Evolutionary conservation across 2,329 filamentous ascomycete species (phyloP), one percentile per base, ranked within the genome.

Genomic region (Scytalidium lignicola): DNA sequence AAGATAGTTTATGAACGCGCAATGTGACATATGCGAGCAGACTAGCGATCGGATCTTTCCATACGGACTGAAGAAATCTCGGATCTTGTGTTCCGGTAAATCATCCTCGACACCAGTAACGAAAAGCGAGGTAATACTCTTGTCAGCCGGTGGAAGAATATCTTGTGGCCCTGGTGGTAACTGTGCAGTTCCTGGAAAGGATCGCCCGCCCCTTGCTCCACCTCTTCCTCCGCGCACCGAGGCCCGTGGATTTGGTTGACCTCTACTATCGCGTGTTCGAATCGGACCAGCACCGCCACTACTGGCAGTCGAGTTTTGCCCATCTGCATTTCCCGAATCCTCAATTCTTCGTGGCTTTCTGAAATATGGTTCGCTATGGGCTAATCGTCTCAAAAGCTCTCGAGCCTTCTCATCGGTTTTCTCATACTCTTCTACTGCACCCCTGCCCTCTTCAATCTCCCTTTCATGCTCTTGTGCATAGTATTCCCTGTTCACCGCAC

Each of bases 391-490:
- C 51, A 99, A 68, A 12, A 99, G 72, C 59, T 99, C 93, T 50
- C 92, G 80, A 2, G 91, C 93, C 70, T 97, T 97, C 65, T 97
- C 92, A 61, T 99, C 93, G 1, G 92, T 93, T 76, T 96, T 95
- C 55, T 95, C 90, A 65, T 96, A 97, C 57, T 88, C 90, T 65
- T 97, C 93, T 8, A 89, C 76, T 2, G 85, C 86, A 6, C 86
- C 88, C 55, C 88, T 78, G 2, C 93, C 93, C 59, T 97, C 91
- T 63, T 97, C 91, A 44, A 99, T 90, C 53, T 95, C 90, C 62
- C 85, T 88, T 72, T 97, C 92, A 68, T 97, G 91, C 65, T 97
- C 93, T 66, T 99, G 93, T 13, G 93, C 93, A 68, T 95, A 99
- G 70, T 93, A 99, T 70, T 99, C 91, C 59, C 93, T 77, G 72